Percentiles rank a stretch among this genome's conserved stretches.
These are phyloP conservation scores for Aspergillus costaricaensis DNA, from an alignment of 2,329 filamentous ascomycete genomes.

Conservation along the genomic window DNA sequence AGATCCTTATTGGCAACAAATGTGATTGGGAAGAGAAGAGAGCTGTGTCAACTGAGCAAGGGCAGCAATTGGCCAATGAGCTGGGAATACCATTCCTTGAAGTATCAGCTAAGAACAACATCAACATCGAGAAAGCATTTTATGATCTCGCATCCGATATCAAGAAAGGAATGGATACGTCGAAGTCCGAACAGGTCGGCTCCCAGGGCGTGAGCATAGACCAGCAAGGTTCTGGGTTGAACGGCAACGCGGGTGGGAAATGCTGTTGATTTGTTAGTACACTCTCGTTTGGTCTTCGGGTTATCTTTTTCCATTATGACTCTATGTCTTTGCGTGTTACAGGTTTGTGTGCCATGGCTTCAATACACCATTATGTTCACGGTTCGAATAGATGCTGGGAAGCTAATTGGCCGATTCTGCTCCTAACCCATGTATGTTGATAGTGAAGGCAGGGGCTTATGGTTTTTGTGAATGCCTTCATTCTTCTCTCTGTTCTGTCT, in stretches of 20 bases:
- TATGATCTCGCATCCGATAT: conserved; percentile 94
- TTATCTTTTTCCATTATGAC: conserved; percentile 15
- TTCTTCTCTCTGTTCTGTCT: conserved; percentile 1
- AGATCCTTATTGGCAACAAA: conserved; percentile 99
- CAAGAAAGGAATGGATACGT: conserved; percentile 97
- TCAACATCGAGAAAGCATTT: conserved; percentile 99
- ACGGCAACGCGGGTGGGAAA: conserved; percentile 62
- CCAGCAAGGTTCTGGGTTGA: conserved; percentile 55
- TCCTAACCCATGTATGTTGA: conserved; percentile 13
- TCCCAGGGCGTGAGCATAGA: conserved; percentile 68
- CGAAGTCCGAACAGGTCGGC: conserved; percentile 69
- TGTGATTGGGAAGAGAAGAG: conserved; percentile 99
- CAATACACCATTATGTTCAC: not conserved
- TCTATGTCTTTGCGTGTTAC: not conserved
- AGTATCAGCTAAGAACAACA: conserved; percentile 97
- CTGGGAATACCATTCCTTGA: conserved; percentile 98
- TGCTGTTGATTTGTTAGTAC: conserved; percentile 64
- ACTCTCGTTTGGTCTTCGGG: conserved; percentile 20
- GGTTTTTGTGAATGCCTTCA: not conserved
- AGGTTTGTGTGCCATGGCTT: not conserved
- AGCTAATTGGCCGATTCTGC: not conserved
- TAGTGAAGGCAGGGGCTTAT: conserved; percentile 9
- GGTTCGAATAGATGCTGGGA: not conserved
- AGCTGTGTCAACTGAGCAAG: conserved; percentile 87
- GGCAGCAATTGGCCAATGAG: conserved; percentile 90